These are phyloP conservation scores for Fusarium sterilihyphosum DNA, from an alignment of 2,329 filamentous ascomycete genomes.

Conservation along the genomic window DNA sequence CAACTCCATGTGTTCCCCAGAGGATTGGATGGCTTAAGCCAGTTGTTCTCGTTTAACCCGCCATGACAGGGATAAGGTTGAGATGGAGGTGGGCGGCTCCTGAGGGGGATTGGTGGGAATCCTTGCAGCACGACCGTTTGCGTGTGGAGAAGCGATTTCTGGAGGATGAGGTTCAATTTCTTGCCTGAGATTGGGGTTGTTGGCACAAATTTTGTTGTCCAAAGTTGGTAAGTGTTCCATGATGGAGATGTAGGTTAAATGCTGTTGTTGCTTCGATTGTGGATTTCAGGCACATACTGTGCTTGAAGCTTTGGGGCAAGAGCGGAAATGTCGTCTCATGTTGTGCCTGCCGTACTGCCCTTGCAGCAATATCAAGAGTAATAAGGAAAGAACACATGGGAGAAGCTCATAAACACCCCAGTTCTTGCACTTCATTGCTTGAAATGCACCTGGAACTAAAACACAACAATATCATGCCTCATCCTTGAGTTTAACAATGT, in stretches of 20 bases:
- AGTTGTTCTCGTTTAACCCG: conserved; percentile 31
- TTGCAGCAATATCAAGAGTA: conserved; percentile 3
- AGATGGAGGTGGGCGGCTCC: conserved; percentile 28
- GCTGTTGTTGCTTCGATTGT: conserved; percentile 7
- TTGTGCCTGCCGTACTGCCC: conserved; percentile 6
- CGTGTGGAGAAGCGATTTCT: conserved; percentile 30
- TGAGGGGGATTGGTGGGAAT: conserved; percentile 33
- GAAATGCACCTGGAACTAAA: conserved; percentile 3
- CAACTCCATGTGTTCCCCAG: conserved; percentile 21
- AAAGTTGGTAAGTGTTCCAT: background rate
- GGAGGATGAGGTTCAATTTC: conserved; percentile 25
- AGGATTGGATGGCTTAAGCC: conserved; percentile 21
- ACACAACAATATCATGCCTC: conserved; percentile 1
- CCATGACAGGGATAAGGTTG: conserved; percentile 20
- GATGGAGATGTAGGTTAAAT: conserved; percentile 15
- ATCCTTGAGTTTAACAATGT: background rate
- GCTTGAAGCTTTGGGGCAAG: background rate
- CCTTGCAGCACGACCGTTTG: conserved; percentile 17
- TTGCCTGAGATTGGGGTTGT: conserved; percentile 3
- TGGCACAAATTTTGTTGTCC: background rate
- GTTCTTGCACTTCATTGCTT: background rate
- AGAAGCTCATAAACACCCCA: background rate
- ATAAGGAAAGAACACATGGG: conserved; percentile 1
- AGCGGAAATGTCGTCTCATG: conserved; percentile 14
- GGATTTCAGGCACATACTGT: conserved; percentile 1